Evolutionary conservation across 345 rosid genomes (phyloP).

Genomic region (Populus simonii): DNA sequence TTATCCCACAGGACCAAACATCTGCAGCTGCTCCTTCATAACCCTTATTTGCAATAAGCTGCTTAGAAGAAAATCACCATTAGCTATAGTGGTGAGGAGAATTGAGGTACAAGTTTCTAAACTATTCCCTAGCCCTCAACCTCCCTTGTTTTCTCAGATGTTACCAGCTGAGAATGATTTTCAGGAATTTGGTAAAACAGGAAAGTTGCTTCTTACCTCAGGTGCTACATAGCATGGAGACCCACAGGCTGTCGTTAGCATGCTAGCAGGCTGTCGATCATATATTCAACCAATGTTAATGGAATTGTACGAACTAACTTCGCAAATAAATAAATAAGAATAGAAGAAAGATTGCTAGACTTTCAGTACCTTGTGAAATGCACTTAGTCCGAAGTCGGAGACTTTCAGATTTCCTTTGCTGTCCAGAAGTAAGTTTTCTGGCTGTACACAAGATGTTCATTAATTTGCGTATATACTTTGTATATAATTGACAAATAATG

Average conservation of each 20-base stretch:
- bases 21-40: constrained; percentile 88
- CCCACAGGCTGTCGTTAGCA: constrained; percentile 87
- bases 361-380: constrained; percentile 53
- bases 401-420: constrained; percentile 72
- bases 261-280: constrained; percentile 61
- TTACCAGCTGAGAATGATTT: constrained; percentile 1
- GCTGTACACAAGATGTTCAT: constrained; percentile 40
- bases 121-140: not conserved
- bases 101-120: constrained; percentile 3
- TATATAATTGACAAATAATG: not conserved
- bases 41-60: constrained; percentile 71
- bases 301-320: not conserved
- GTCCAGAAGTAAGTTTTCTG: constrained; percentile 80
- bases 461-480: not conserved
- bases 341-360: not conserved
- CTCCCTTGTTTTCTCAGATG: not conserved
- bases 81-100: constrained; percentile 6
- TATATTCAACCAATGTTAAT: not conserved
- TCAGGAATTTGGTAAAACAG: not conserved
- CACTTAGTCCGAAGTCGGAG: constrained; percentile 84
- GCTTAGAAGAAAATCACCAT: constrained; percentile 25
- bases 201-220: constrained; percentile 48
- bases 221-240: constrained; percentile 94
- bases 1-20: constrained; percentile 90
- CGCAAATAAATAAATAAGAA: constrained; percentile 3